Conservation (phyloP, 306 rosid species). For the Fragaria vesca region DNA sequence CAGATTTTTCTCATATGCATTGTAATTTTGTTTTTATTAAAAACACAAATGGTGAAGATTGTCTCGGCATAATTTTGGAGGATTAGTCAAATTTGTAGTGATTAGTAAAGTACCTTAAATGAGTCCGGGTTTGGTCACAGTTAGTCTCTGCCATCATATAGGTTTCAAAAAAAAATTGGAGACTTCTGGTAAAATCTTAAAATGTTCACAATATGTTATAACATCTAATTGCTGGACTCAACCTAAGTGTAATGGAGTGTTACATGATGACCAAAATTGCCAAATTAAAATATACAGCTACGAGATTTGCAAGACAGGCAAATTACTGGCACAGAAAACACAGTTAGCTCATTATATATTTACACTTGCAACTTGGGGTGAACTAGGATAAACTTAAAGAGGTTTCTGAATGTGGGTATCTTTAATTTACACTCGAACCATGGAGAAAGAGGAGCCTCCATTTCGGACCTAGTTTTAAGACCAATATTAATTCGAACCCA, state of each 20-base stretch:
- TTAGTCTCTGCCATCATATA: neutral
- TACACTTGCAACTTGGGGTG: neutral
- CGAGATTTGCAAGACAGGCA: neutral
- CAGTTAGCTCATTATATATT: neutral
- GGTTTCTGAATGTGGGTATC: too few relatives aligned
- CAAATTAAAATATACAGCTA: neutral
- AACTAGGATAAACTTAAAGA: neutral
- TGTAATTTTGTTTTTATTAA: too few relatives aligned
- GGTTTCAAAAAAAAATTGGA: neutral
- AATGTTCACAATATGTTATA: neutral
- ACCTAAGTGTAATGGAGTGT: neutral
- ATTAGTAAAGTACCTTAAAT: neutral
- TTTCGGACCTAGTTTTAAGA: neutral
- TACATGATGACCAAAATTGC: neutral
- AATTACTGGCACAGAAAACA: neutral
- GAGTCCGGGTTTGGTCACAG: neutral
- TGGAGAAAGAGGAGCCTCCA: neutral
- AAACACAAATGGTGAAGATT: neutral
- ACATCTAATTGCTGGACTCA: neutral
- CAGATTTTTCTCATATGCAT: neutral
- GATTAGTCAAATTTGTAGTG: too few relatives aligned
- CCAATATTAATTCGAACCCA: neutral
- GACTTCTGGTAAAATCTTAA: neutral
- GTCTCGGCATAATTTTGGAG: neutral
- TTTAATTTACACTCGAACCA: too few relatives aligned